Evolutionary conservation across 805 yeast species (phyloP).

Genomic region (Schwanniomyces vanrijiae): DNA sequence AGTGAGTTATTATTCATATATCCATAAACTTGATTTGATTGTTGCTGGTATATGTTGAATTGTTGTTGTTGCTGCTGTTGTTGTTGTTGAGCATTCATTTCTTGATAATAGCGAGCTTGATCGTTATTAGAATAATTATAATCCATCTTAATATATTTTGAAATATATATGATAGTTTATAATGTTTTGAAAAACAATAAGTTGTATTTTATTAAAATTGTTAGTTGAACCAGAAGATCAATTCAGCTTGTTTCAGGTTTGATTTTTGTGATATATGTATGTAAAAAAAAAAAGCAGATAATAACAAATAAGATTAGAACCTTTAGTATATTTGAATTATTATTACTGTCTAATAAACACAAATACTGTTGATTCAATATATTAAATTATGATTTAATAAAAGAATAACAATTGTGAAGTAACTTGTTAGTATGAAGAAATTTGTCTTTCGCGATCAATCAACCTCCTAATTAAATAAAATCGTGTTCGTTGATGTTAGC

Average conservation of each 20-base stretch:
- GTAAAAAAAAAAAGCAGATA: background rate
- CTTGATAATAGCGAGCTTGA: constrained; percentile 29
- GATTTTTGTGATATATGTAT: background rate
- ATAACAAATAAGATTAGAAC: background rate
- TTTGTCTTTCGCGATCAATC: background rate
- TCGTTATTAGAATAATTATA: constrained; percentile 30
- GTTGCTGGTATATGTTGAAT: constrained; percentile 12
- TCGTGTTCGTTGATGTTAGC: background rate
- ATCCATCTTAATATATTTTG: constrained; percentile 17
- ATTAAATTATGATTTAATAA: background rate
- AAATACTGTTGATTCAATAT: background rate
- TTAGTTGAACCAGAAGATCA: background rate
- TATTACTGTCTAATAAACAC: background rate
- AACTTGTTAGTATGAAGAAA: background rate
- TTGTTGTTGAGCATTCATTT: constrained; percentile 18
- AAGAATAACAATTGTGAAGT: background rate
- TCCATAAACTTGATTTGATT: constrained; percentile 7
- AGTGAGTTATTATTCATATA: constrained; percentile 1
- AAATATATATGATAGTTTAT: background rate
- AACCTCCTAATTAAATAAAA: background rate
- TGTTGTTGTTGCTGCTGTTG: constrained; percentile 17
- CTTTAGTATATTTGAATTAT: background rate
- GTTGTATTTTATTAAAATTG: background rate
- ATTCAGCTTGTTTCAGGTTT: background rate
- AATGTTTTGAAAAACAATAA: background rate